These are phyloP conservation scores for Plasmodium vivax DNA, from an alignment of 169 alveolate genomes.

Conservation along the genomic window DNA sequence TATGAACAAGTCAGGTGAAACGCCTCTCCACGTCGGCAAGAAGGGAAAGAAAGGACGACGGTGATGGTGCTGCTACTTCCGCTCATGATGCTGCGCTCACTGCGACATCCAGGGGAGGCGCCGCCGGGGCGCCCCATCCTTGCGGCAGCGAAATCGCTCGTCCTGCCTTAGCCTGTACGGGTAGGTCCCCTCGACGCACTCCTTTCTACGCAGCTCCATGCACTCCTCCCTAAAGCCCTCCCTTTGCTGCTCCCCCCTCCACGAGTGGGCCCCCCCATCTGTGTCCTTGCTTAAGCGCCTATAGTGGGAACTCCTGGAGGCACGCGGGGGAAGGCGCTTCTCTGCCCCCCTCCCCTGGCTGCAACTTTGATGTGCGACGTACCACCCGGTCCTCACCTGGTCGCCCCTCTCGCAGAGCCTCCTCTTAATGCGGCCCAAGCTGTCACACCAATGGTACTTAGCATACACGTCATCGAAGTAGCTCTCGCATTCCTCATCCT, in stretches of 20 bases:
- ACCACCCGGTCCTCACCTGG: background rate
- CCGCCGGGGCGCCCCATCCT: background rate
- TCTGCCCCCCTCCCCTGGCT: background rate
- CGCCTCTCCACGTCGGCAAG: background rate
- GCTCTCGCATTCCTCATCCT: background rate
- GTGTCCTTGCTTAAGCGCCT: background rate
- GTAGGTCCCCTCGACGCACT: background rate
- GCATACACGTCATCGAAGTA: slow-evolving; percentile 31
- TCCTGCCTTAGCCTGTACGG: background rate
- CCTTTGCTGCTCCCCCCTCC: background rate
- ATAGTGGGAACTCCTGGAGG: background rate
- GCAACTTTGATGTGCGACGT: background rate
- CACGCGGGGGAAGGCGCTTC: background rate
- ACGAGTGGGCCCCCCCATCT: background rate
- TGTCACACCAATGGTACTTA: slow-evolving; percentile 26
- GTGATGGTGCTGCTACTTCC: background rate
- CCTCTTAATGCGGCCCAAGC: background rate
- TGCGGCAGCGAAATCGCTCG: background rate
- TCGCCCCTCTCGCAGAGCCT: background rate
- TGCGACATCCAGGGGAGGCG: background rate
- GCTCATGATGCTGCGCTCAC: background rate
- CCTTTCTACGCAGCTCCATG: background rate
- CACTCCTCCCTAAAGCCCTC: too few relatives aligned
- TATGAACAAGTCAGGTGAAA: slow-evolving; percentile 42
- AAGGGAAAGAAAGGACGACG: background rate